These are phyloP conservation scores for Boletus pseudopeckii DNA, from an alignment of 768 basidiomycete genomes.

Conservation along the genomic window DNA sequence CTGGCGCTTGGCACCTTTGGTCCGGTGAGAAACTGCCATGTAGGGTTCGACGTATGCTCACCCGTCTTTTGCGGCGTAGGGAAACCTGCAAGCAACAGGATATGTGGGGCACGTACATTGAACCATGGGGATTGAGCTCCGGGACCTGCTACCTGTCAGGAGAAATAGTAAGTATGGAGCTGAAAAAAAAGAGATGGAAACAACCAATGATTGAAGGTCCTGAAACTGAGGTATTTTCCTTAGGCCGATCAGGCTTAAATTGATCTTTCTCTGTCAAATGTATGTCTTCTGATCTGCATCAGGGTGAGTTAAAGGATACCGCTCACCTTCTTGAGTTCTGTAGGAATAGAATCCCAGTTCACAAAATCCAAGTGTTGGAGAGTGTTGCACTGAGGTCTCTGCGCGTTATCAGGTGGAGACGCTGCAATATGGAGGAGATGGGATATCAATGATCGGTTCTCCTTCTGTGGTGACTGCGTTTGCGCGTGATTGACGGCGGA, in stretches of 20 bases:
- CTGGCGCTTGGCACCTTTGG: conserved; percentile 40
- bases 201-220: conserved; percentile 51
- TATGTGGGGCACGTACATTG: conserved; percentile 42
- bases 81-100: conserved; percentile 48
- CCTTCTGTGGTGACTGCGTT: conserved; percentile 27
- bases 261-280: conserved; percentile 51
- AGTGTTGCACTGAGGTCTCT: conserved; percentile 55
- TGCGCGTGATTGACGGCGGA: conserved; percentile 6
- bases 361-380: conserved; percentile 44
- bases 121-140: conserved; percentile 54
- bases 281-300: not conserved
- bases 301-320: not conserved
- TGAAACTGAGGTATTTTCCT: conserved; percentile 44
- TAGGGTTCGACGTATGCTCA: conserved; percentile 19
- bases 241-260: conserved; percentile 50
- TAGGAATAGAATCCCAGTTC: conserved; percentile 59
- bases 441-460: conserved; percentile 26
- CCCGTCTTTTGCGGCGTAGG: conserved; percentile 32
- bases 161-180: not conserved
- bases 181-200: not conserved
- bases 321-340: conserved; percentile 59
- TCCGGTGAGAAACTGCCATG: conserved; percentile 10
- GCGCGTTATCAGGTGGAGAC: conserved; percentile 50
- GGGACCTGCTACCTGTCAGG: conserved; percentile 34
- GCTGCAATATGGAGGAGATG: conserved; percentile 65